These are phyloP conservation scores for Berberis vulgaris DNA, from an alignment of 164 flowering plant species.

Conservation along the genomic window DNA sequence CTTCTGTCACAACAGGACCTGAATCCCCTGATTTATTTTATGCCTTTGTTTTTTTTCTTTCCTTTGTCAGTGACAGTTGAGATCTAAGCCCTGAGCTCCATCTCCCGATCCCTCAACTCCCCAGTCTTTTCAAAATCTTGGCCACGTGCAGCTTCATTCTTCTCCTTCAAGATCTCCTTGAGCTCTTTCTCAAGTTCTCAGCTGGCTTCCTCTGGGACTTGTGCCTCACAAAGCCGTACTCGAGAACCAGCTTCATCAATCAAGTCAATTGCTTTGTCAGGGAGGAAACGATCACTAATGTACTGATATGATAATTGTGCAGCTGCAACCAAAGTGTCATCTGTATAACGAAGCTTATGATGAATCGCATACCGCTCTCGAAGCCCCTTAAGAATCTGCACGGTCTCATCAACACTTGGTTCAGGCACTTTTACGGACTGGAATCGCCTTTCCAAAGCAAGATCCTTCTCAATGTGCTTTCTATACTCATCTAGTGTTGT, in stretches of 20 bases:
- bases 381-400: no score
- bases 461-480: no score
- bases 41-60: slow-evolving; percentile 42
- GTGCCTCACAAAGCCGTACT: not conserved
- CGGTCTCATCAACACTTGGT: no score
- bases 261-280: not conserved
- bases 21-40: slow-evolving; percentile 42
- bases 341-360: no score
- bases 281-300: not conserved
- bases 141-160: not conserved
- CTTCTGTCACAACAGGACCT: slow-evolving; percentile 61
- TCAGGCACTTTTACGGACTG: no score
- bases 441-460: no score
- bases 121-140: slow-evolving; percentile 39
- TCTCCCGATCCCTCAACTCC: slow-evolving; percentile 62
- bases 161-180: not conserved
- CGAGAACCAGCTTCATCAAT: not conserved
- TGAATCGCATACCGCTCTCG: no score
- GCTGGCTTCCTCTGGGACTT: not conserved
- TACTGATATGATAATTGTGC: not conserved
- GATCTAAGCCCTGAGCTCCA: slow-evolving; percentile 67
- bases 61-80: slow-evolving; percentile 44
- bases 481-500: no score
- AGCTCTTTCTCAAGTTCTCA: not conserved
- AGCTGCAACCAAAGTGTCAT: no score